Conservation (phyloP, 164 flowering plant species). For the Cinnamomum micranthum region DNA sequence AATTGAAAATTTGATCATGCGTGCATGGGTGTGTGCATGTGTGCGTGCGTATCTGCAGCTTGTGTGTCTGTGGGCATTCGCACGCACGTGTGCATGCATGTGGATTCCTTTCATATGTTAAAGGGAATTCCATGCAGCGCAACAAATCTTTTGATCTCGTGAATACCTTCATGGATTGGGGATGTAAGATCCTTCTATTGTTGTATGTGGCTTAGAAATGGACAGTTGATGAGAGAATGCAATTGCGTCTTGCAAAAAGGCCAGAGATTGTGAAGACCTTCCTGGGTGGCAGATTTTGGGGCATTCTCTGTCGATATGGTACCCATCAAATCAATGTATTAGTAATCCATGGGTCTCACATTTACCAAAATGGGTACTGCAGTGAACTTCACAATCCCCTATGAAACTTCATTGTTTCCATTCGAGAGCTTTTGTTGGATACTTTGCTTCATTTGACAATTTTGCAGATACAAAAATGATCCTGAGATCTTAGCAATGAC, state of each 20-base stretch:
- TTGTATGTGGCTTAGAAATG: not conserved
- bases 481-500: constrained; percentile 99
- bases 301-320: not conserved
- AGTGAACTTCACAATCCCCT: not conserved
- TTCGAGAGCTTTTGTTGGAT: not conserved
- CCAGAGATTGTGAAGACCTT: not conserved
- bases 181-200: not conserved
- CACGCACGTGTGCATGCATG: no score
- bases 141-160: no score
- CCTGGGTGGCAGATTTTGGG: not conserved
- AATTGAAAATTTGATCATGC: no score
- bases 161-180: no score
- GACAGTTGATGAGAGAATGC: not conserved
- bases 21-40: no score
- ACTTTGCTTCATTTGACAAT: not conserved
- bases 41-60: no score
- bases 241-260: not conserved
- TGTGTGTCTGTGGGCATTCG: no score
- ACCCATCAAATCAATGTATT: not conserved
- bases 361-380: not conserved
- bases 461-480: constrained; percentile 81
- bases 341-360: not conserved
- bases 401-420: no score
- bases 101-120: no score
- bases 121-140: no score